Conservation (phyloP, 805 yeast genomes). For the Zygosaccharomyces pseudorouxii region DNA sequence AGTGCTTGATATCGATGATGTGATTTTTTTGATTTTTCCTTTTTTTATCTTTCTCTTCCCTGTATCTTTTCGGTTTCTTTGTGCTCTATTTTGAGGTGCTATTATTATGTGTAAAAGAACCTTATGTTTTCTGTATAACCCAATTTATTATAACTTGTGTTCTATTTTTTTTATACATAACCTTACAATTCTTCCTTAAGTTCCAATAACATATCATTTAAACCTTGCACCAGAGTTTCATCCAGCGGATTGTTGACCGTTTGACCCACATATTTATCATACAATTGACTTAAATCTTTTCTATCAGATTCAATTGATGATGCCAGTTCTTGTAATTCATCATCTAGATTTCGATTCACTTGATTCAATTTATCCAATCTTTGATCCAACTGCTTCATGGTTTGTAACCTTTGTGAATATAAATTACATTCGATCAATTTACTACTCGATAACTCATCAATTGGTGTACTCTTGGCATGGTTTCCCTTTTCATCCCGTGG, state of each 20-base stretch:
- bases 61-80: neutral
- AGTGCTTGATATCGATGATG: conserved; percentile 41
- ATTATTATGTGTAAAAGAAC: conserved; percentile 1
- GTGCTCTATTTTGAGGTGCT: neutral
- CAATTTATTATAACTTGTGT: neutral
- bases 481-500: conserved; percentile 2
- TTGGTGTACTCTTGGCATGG: conserved; percentile 8
- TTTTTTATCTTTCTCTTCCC: neutral
- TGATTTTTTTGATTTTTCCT: neutral
- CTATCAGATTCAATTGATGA: conserved; percentile 23
- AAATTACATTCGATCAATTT: conserved; percentile 28
- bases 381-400: conserved; percentile 23
- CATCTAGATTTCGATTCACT: conserved; percentile 23
- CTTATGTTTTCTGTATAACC: neutral
- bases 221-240: conserved; percentile 25
- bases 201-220: conserved; percentile 29
- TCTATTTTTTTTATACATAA: neutral
- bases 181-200: conserved; percentile 10
- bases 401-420: conserved; percentile 19
- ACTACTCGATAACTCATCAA: conserved; percentile 25
- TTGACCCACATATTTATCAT: conserved; percentile 29
- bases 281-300: conserved; percentile 30
- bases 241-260: conserved; percentile 16
- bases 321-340: conserved; percentile 22
- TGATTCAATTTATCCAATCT: conserved; percentile 19